These are phyloP conservation scores for Colletotrichum melonis DNA, from an alignment of 2,329 filamentous ascomycete species.

Conservation along the genomic window DNA sequence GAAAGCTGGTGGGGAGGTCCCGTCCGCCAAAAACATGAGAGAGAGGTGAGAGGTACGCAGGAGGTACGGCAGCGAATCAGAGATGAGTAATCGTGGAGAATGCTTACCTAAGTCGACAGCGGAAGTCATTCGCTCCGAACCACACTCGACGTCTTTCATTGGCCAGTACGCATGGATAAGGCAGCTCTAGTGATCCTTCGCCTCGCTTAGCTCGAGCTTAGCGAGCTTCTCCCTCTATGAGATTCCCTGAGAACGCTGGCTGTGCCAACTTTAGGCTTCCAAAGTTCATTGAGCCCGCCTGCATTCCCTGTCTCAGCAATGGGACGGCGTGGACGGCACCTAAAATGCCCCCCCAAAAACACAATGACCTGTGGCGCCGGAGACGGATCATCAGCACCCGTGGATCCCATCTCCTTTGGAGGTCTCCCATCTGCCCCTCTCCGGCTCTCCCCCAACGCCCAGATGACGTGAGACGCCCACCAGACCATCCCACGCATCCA, in stretches of 20 bases:
- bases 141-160: not conserved
- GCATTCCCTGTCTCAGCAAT: not conserved
- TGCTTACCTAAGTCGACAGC: not conserved
- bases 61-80: not conserved
- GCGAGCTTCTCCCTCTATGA: not conserved
- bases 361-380: not conserved
- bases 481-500: not conserved
- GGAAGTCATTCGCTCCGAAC: not conserved
- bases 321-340: not conserved
- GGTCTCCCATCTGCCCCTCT: not conserved
- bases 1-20: not conserved
- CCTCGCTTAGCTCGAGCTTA: slow-evolving; percentile 3
- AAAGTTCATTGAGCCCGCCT: not conserved
- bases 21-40: not conserved
- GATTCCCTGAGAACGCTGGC: not conserved
- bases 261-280: not conserved
- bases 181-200: slow-evolving; percentile 9
- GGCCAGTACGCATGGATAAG: not conserved
- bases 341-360: not conserved
- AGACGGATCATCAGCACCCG: slow-evolving; percentile 24
- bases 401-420: not conserved
- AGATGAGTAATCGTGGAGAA: not conserved
- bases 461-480: slow-evolving; percentile 30
- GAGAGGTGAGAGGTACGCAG: not conserved
- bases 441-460: not conserved